Percentiles rank a stretch among this genome's conserved stretches.
phyloP scores from a whole-genome alignment of 2,329 filamentous ascomycete genomes.

The Tolypocladium tropicale region DNA sequence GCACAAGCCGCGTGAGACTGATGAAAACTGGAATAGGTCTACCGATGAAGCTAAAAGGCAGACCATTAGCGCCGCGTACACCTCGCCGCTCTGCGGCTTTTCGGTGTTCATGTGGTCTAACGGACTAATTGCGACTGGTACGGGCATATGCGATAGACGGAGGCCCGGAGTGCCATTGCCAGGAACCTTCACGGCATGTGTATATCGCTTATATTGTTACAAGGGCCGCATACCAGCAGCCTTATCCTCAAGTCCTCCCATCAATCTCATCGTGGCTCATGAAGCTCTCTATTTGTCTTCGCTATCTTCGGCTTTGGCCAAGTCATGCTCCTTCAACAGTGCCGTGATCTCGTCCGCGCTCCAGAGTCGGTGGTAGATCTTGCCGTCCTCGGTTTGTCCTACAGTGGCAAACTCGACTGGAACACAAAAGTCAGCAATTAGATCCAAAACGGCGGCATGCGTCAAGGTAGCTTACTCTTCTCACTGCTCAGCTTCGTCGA shows the following conservation, averaged over 20 bases:
- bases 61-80: neutral
- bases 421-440: slow-evolving; percentile 8
- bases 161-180: neutral
- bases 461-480: slow-evolving; percentile 67
- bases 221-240: slow-evolving; percentile 1
- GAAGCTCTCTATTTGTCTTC: slow-evolving; percentile 47
- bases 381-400: slow-evolving; percentile 86
- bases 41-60: neutral
- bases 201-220: slow-evolving; percentile 8
- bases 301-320: slow-evolving; percentile 74
- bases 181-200: neutral
- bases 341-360: slow-evolving; percentile 91
- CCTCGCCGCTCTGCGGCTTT: too few relatives aligned
- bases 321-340: slow-evolving; percentile 86
- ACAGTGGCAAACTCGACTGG: slow-evolving; percentile 97
- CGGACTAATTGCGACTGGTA: neutral
- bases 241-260: slow-evolving; percentile 4
- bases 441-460: slow-evolving; percentile 7
- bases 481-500: slow-evolving; percentile 97
- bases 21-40: slow-evolving; percentile 5
- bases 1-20: slow-evolving; percentile 14
- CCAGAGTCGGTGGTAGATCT: slow-evolving; percentile 98
- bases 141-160: neutral
- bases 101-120: neutral
- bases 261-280: slow-evolving; percentile 3